Evolutionary conservation across 169 alveolate species (phyloP), one percentile per base, ranked within the genome.

Genomic region (Eimeria brunetti): DNA sequence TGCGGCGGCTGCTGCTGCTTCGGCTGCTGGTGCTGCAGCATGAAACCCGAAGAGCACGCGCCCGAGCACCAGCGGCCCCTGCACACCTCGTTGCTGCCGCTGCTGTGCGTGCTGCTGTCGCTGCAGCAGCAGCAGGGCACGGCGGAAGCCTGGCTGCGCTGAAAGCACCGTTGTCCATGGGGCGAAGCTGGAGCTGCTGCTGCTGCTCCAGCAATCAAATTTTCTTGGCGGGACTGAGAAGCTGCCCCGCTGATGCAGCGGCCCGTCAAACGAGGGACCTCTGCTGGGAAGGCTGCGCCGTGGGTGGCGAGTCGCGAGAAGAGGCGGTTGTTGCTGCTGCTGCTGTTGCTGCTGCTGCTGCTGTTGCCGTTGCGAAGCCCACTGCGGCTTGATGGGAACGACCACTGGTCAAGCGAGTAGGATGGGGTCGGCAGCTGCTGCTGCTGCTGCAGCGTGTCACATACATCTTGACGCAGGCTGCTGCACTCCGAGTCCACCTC

Each of bases 81-180:
- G 44, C 83, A 85, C 49, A 85, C 49, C 27, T 85, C 92, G n/a
- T 49, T 62, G 92, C 92, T 85, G 58, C 81, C 92, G 20, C 92
- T 81, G 83, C 92, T 85, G 78, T 85, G 92, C 64, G 92, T 85
- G 92, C 92, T 85, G 92, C 81, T 58, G 92, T 85, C 92, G 92
- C 92, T 85, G 81, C 92, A 85, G 80, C 92, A 85, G 33, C 92
- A 85, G 81, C 92, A 85, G 24, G 89, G 89, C 56, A 81, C 89
- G 18, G 53, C 56, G 30, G 89, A 51, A 22, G 30, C 53, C 49
- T 51, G 75, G 56, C 56, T 36, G 20, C 49, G 89, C 89, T 81
- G 89, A 0, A 53, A 30, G 92, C 92, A 85, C 81, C 81, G n/a
- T 30, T 85, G 62, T 12, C 38, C 60, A n/a, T 62, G 92, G 18